Evolutionary conservation across 2,329 filamentous ascomycete genomes (phyloP).

Genomic region (Penicillium brevicompactum): DNA sequence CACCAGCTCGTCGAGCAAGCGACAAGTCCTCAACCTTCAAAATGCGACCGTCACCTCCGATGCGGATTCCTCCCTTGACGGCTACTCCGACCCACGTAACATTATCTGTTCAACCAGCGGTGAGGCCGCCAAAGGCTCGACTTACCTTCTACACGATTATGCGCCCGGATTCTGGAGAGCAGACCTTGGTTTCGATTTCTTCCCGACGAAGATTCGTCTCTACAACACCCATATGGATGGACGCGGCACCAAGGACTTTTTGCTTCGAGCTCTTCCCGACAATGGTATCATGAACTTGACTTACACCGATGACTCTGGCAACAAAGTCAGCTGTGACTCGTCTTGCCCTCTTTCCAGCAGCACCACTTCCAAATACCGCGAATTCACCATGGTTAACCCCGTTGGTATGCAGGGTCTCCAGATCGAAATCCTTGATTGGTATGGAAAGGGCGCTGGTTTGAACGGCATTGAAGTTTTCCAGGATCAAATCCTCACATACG

Average conservation of each 20-base stretch:
- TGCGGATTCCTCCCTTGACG: conserved; percentile 61
- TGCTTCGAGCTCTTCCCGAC: conserved; percentile 81
- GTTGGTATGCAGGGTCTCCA: conserved; percentile 88
- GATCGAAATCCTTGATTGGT: conserved; percentile 84
- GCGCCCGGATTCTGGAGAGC: conserved; percentile 81
- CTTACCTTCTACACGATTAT: conserved; percentile 79
- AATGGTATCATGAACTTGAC: conserved; percentile 96
- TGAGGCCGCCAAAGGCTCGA: conserved; percentile 69
- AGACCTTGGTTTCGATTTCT: conserved; percentile 78
- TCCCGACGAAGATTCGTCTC: conserved; percentile 81
- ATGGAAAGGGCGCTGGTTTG: conserved; percentile 81
- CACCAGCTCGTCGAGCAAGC: conserved; percentile 58
- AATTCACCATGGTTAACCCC: conserved; percentile 85
- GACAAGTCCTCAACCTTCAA: conserved; percentile 81
- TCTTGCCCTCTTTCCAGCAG: conserved; percentile 81
- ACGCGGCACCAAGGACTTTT: conserved; percentile 83
- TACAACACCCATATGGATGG: conserved; percentile 85
- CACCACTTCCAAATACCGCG: conserved; percentile 69
- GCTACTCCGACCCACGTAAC: conserved; percentile 74
- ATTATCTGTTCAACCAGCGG: conserved; percentile 77
- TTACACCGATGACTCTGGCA: conserved; percentile 73
- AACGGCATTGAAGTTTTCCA: conserved; percentile 85
- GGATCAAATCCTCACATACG: conserved; percentile 82
- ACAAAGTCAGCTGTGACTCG: conserved; percentile 73
- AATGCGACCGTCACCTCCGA: conserved; percentile 72